These are phyloP conservation scores for Sphagnum fallax DNA, from an alignment of 228 moss, liverwort and hornwort genomes.

Conservation along the genomic window DNA sequence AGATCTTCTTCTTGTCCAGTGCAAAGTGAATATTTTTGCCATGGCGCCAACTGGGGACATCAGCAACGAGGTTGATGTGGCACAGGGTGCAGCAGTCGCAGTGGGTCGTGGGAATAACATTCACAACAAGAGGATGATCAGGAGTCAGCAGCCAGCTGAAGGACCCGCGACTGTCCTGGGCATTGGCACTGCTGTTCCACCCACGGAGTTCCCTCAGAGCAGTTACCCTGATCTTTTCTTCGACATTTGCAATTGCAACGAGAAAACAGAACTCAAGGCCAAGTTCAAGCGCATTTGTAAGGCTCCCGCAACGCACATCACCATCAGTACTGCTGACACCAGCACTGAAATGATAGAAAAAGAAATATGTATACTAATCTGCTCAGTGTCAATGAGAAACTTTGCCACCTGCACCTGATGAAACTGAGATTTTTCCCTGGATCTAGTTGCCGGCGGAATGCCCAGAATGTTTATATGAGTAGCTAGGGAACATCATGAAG, in stretches of 20 bases:
- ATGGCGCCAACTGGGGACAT: neutral
- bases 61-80: neutral
- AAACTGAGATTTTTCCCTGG: no score
- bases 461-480: neutral
- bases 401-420: no score
- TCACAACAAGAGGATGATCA: neutral
- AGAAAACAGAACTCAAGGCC: conserved; percentile 37
- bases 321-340: neutral
- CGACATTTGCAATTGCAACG: conserved; percentile 31
- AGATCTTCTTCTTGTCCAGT: no score
- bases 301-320: neutral
- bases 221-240: conserved; percentile 52
- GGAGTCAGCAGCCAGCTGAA: conserved; percentile 33
- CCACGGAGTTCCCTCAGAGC: conserved; percentile 27
- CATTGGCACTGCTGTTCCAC: conserved; percentile 53
- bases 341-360: neutral
- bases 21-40: no score
- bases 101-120: neutral
- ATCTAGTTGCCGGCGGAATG: neutral
- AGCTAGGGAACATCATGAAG: neutral
- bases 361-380: neutral
- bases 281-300: conserved; percentile 51
- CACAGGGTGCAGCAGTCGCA: neutral
- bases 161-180: conserved; percentile 56
- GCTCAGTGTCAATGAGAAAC: neutral